Evolutionary conservation across 306 rosid genomes (phyloP), one percentile per base, ranked within the genome.

Genomic region (Rosa rugosa): DNA sequence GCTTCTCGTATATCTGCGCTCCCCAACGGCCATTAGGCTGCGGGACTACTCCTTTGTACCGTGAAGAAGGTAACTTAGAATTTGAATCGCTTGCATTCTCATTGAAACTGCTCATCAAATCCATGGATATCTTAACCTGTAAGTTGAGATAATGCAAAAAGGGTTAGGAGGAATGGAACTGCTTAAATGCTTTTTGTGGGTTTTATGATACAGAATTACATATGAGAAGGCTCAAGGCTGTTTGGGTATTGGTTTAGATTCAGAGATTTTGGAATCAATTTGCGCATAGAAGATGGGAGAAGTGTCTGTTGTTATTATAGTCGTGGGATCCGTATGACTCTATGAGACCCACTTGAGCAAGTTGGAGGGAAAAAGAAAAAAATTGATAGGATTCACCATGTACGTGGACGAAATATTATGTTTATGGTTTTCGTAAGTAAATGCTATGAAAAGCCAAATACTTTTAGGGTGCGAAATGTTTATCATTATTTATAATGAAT

Each of bases 11-110:
- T 46, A 86, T 80, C 75, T 86, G 89, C 9, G 89, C 85, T 1
- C 89, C 89, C 89, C 89, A 86, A 6, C 89, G 76, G 44, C 89
- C 85, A 70, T 86, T 83, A 1, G 89, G 79, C 74, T 86, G 89
- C 3, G 87, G 87, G 69, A 86, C 89, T 2, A 83, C 89, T 40
- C 89, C 89, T 59, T 83, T 86, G 81, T 73, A 86, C 16, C 62
- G 74, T 12, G 87, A 86, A 40, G 87, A 86, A 0, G 85, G 89
- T 34, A 80, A 57, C 46, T 75, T 83, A 20, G 87, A 83, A 17
- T 71, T 80, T 3, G 75, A 45, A 14, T 50, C 53, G 8, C 44
- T 68, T n/a, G 71, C 27, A 49, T 31, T 47, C 34, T 38, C 75
- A 46, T 27, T 75, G 11, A 14, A 54, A 46, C 22, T 14, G 45